Base-by-base conservation (phyloP, 805 yeast genomes). In the Kluyveromyces nonfermentans region DNA sequence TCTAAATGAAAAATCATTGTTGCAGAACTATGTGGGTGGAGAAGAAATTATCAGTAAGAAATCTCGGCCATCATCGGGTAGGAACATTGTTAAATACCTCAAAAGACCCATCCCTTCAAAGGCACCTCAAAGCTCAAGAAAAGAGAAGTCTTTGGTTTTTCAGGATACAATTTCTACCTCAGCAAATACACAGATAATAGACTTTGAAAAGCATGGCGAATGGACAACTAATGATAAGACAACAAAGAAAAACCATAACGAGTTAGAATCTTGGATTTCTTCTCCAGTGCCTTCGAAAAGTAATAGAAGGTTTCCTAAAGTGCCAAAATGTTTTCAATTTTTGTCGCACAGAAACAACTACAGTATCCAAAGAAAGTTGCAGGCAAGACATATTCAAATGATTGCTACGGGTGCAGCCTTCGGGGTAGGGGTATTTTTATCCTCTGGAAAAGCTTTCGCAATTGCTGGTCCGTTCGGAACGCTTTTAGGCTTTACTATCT, bases 341-440 rank as follows among this genome's bases (percentile, higher is more conserved):
- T 6, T 25, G 7, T 14, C 12, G 9, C 30, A 14, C 30, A 17
- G n/a, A 9, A 18, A 10, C 8, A 62, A 65, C 43, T 71, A 71
- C 17, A 80, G 76, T 15, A 64, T 78, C 42, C 68, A 71, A 47
- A 65, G 76, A 51, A 65, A 69, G 10, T 56, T 75, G 41, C 70
- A 67, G 36, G 61, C 70, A 8, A 67, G 79, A 56, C 81, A 77
- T 53, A 61, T 80, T 47, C 83, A 79, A 57, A 73, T 79, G 77
- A 75, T 80, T 43, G 77, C 85, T 31, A 71, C 79, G 37, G 84
- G 83, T 17, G 78, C 82, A n/a, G 70, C 80, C 36, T 72, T 80
- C 30, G 83, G 85, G 45, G 78, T 82, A 0, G 84, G 82, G 34
- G 62, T 78, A 46, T 78, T 79, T 47, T 67, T 78, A 44, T 80